Evolutionary conservation across 2,329 filamentous ascomycete genomes (phyloP).

Genomic region (Fusarium sp.): DNA sequence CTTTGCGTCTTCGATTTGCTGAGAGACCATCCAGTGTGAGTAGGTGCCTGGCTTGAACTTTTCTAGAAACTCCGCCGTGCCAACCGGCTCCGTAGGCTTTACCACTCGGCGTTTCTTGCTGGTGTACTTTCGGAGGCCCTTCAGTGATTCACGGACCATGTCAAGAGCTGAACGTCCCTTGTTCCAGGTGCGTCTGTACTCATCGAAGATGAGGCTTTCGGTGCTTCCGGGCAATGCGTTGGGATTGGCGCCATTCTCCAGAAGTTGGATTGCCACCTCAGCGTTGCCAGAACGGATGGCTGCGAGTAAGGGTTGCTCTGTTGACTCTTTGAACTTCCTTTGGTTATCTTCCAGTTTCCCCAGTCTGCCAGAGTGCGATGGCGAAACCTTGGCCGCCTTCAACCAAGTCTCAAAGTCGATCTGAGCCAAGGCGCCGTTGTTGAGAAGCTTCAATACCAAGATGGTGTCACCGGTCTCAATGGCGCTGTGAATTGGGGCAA

Average conservation of each 20-base stretch:
- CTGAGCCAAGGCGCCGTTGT: constrained; percentile 68
- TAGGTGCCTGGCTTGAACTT: constrained; percentile 68
- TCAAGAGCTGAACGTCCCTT: constrained; percentile 69
- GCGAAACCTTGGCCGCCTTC: constrained; percentile 64
- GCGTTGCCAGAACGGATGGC: constrained; percentile 63
- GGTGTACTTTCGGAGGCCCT: constrained; percentile 60
- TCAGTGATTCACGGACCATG: constrained; percentile 64
- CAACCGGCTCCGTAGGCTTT: constrained; percentile 48
- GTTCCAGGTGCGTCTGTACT: constrained; percentile 49
- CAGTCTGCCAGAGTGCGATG: constrained; percentile 49
- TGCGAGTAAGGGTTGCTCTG: constrained; percentile 75
- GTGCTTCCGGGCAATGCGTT: constrained; percentile 66
- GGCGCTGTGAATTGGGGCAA: constrained; percentile 69
- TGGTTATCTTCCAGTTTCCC: constrained; percentile 61
- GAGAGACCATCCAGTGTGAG: constrained; percentile 64
- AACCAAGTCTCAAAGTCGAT: constrained; percentile 75
- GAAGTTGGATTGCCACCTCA: constrained; percentile 66
- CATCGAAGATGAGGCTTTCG: constrained; percentile 50
- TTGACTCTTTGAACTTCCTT: constrained; percentile 57
- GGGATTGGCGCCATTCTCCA: constrained; percentile 74
- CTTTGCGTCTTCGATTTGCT: constrained; percentile 52
- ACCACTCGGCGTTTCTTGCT: constrained; percentile 23
- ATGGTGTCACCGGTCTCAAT: constrained; percentile 64
- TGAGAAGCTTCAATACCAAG: constrained; percentile 70
- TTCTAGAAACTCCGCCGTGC: constrained; percentile 65